Base-by-base conservation (phyloP, 805 yeast species). In the Myxozyma udenii region DNA sequence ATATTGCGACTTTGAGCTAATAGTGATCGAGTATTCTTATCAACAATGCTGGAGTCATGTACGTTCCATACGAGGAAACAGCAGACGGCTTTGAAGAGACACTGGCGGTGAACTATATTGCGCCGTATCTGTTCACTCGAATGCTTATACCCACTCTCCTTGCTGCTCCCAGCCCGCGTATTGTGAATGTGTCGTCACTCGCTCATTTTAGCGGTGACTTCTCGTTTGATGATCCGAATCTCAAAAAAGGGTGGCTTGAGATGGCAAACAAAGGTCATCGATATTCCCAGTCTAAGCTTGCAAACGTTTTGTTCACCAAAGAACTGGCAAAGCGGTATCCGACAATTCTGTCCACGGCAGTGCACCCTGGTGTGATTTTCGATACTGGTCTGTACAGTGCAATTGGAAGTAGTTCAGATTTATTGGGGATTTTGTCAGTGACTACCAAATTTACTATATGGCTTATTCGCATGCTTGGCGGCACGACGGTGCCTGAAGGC, bases 31-130 rank as follows among this genome's bases (percentile, higher is more conserved):
- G 58, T 65, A 67, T 87, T 21, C 71, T 87, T 30, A 75, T 87
- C 41, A 80, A 85, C 61, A 87, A 87, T 66, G 90, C 95, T 1
- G 93, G 95, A 1, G 79, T 84, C 3, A 83, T 85, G 81, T 89
- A 85, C 14, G 72, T 82, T n/a, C 91, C 95, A 0, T 81, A 72
- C 65, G 71, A 77, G 19, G 59, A 73, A 28, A 85, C 95, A 0
- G 74, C 71, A 32, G 88, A 84, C 61, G 80, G 80, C 2, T 85
- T 85, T 65, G 96, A 88, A 66, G 74, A 85, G 14, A 95, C 87
- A 63, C 69, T 86, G 52, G 95, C 86, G 62, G 82, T 89, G 1
- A 85, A 86, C 64, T 87, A 82, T 64, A 69, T 87, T 11, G 78
- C 93, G 0, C 95, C 86, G 48, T 85, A 85, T 58, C 69, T 87